phyloP scores from a whole-genome alignment of 108 stramenopile species.

The Nitzschia putrida region DNA sequence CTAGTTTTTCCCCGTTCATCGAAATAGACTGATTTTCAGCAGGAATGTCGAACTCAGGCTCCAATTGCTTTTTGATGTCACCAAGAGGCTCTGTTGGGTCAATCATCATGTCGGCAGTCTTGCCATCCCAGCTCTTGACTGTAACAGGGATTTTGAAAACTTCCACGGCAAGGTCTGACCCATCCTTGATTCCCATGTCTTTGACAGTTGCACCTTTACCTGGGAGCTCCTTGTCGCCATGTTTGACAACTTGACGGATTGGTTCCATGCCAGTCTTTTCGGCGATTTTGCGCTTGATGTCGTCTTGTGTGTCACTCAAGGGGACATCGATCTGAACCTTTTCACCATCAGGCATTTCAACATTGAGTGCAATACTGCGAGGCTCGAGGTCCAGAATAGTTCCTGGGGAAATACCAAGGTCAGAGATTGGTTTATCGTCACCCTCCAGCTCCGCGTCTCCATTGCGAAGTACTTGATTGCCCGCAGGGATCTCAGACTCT shows the following conservation, averaged over 20 bases:
- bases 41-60: constrained; percentile 17
- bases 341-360: constrained; percentile 19
- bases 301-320: constrained; percentile 9
- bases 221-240: constrained; percentile 20
- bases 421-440: constrained; percentile 3
- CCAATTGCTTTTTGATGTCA: constrained; percentile 21
- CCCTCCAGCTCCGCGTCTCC: constrained; percentile 10
- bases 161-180: constrained; percentile 10
- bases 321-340: constrained; percentile 1
- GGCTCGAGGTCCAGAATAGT: constrained; percentile 27
- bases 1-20: constrained; percentile 9
- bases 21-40: constrained; percentile 23
- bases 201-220: constrained; percentile 5
- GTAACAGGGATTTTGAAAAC: constrained; percentile 27
- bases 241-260: constrained; percentile 16
- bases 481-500: constrained; percentile 22
- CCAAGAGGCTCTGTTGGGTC: constrained; percentile 14
- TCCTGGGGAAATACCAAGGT: constrained; percentile 16
- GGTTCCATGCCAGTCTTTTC: constrained; percentile 13
- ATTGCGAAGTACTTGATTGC: constrained; percentile 19
- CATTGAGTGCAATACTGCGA: neutral
- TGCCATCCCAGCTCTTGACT: constrained; percentile 22
- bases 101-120: constrained; percentile 3
- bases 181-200: constrained; percentile 19
- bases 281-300: constrained; percentile 22